phyloP scores from a whole-genome alignment of 2,329 filamentous ascomycete species.

The Talaromyces verruculosus region DNA sequence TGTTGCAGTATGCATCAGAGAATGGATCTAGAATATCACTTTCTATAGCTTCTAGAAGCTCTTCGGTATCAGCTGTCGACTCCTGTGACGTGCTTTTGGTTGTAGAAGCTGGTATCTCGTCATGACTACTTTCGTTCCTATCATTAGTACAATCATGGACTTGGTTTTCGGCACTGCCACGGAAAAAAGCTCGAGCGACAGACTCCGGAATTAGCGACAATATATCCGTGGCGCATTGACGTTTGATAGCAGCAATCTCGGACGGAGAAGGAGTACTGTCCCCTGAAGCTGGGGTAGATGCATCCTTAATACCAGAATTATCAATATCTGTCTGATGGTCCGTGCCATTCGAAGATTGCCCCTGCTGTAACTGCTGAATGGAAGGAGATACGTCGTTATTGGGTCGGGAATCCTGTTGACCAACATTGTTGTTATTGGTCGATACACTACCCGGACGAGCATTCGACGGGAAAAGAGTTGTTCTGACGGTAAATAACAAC shows the following conservation, averaged over 20 bases:
- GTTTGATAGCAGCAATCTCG: conserved; percentile 31
- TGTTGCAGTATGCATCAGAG: conserved; percentile 84
- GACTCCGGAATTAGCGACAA: conserved; percentile 42
- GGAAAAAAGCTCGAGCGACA: conserved; percentile 48
- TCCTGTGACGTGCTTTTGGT: neutral
- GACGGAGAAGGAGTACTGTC: conserved; percentile 10
- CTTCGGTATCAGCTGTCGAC: conserved; percentile 32
- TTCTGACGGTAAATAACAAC: conserved; percentile 63
- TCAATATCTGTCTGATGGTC: conserved; percentile 10
- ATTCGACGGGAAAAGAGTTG: conserved; percentile 83
- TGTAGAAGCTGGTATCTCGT: conserved; percentile 12
- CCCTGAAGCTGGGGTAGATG: conserved; percentile 1
- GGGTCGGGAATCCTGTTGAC: conserved; percentile 18
- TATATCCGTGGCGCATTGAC: conserved; percentile 45
- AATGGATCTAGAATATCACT: conserved; percentile 69
- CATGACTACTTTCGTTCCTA: conserved; percentile 6
- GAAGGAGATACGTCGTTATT: conserved; percentile 24
- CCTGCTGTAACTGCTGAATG: conserved; percentile 20
- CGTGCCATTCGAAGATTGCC: neutral
- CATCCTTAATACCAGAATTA: neutral
- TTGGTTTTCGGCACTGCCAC: conserved; percentile 28
- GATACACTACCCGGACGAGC: conserved; percentile 58
- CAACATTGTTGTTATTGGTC: conserved; percentile 36
- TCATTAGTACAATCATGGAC: conserved; percentile 18
- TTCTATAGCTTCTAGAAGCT: conserved; percentile 61